Evolutionary conservation across 1,284 basidiomycete genomes (phyloP), one percentile per base, ranked within the genome.

Genomic region (Pterula multifida): DNA sequence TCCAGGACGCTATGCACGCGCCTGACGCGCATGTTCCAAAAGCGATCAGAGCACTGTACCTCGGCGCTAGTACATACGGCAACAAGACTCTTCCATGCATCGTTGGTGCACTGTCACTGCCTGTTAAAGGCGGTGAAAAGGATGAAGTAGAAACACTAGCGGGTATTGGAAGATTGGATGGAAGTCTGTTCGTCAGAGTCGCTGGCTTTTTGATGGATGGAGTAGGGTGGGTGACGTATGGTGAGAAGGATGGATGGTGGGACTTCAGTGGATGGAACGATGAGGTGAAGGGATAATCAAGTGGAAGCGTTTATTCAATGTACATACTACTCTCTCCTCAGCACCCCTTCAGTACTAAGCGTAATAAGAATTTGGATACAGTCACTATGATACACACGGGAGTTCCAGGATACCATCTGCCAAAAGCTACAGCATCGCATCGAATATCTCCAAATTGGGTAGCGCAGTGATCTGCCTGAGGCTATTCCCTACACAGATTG

Each of bases 261-360:
- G 82, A 83, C 61, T 55, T 69, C 42, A 79, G 75, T 56, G 83
- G 83, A 0, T 85, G 79, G 76, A 79, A 85, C 53, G 80, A 69
- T 11, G 81, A 80, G 0, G 85, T 81, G 83, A 69, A 72, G 53
- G 51, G 48, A 9, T 51, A 28, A 50, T n/a, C n/a, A n/a, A n/a
- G n/a, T n/a, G n/a, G n/a, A n/a, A n/a, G n/a, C n/a, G n/a, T n/a
- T n/a, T n/a, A n/a, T n/a, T n/a, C n/a, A n/a, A n/a, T n/a, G n/a
- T n/a, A n/a, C n/a, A n/a, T n/a, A n/a, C n/a, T n/a, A n/a, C n/a
- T n/a, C n/a, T n/a, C n/a, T n/a, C n/a, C n/a, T n/a, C n/a, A n/a
- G n/a, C n/a, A n/a, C n/a, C n/a, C n/a, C n/a, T n/a, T n/a, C n/a
- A n/a, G n/a, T n/a, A n/a, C n/a, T n/a, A n/a, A n/a, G n/a, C n/a